Evolutionary conservation across 1,284 basidiomycete genomes (phyloP), one percentile per base, ranked within the genome.

Genomic region (Apiotrichum brassicae): DNA sequence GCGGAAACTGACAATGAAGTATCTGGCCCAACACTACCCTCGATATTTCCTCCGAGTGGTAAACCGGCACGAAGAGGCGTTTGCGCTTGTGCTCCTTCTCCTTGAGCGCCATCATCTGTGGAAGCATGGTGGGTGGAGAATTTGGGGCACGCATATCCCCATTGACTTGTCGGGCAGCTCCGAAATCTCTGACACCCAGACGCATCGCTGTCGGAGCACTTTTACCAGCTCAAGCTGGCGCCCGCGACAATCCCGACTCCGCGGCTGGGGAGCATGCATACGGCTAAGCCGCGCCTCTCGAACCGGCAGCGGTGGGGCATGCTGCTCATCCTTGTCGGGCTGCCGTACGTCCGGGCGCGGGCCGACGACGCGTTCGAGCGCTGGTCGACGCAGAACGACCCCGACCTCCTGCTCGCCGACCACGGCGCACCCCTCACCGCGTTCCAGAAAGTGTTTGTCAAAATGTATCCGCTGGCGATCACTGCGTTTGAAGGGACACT

Each of bases 51-150:
- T 99, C 32, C 82, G 86, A 16, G 77, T 98, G 46, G 89, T 97
- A 13, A 97, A 98, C 71, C 77, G 82, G 34, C 94, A 97, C 76
- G 95, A 99, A 70, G 94, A 97, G 71, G 86, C 97, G 65, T 98
- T 95, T 65, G 87, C 90, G 0, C 56, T 82, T 14, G 76, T 95
- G 48, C 90, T 98, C 83, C 75, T 91, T 36, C 78, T 90, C 48
- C 82, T 98, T 5, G 95, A 99, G 74, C 77, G 83, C 23, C 85
- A 97, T 74, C 95, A 97, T 71, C 82, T 99, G 46, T 80, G 80
- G 59, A 85, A 79, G 69, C 83, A 85, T 71, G 85, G 93, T 87
- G 48, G 46, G 67, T 18, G 3, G 30, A 38, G 6, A 20, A 18
- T 23, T 35, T 24, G 16, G 40, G 43, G 35, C 38, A n/a, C n/a